A percentile compares a stretch with the other conserved stretches of the same genome.
phyloP scores from a whole-genome alignment of 306 rosid genomes.

The Cucurbita moschata region DNA sequence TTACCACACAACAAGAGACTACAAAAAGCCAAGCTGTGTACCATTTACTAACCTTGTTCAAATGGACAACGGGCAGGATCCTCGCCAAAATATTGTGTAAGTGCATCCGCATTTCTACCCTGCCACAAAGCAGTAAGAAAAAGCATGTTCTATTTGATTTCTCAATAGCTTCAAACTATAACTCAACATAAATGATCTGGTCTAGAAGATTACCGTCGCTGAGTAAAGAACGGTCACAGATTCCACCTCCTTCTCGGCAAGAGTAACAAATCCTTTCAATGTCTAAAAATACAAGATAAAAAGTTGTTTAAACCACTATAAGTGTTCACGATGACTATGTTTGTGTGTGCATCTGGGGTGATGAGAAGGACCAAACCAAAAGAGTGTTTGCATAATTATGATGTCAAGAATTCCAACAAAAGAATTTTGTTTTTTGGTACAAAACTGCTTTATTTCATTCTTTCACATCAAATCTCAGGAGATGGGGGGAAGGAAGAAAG shows the following conservation, averaged over 20 bases:
- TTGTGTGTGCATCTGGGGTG: background rate
- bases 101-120: slow-evolving; percentile 97
- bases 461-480: background rate
- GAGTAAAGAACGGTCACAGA: slow-evolving; percentile 63
- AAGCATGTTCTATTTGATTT: slow-evolving; percentile 9
- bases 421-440: background rate
- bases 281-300: slow-evolving; percentile 30
- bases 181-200: slow-evolving; percentile 6
- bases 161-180: background rate
- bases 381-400: background rate
- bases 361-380: background rate
- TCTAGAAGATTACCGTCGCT: slow-evolving; percentile 53
- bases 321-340: background rate
- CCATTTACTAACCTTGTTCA: slow-evolving; percentile 69
- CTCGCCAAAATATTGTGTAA: slow-evolving; percentile 82
- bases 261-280: slow-evolving; percentile 52
- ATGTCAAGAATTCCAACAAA: background rate
- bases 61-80: slow-evolving; percentile 84
- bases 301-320: background rate
- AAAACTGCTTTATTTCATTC: background rate
- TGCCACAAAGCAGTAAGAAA: slow-evolving; percentile 21
- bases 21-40: background rate
- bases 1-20: background rate
- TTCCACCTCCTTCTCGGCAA: slow-evolving; percentile 69
- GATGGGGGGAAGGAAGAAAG: background rate